Evolutionary conservation across 345 rosid species (phyloP).

Genomic region (Salix brachista): DNA sequence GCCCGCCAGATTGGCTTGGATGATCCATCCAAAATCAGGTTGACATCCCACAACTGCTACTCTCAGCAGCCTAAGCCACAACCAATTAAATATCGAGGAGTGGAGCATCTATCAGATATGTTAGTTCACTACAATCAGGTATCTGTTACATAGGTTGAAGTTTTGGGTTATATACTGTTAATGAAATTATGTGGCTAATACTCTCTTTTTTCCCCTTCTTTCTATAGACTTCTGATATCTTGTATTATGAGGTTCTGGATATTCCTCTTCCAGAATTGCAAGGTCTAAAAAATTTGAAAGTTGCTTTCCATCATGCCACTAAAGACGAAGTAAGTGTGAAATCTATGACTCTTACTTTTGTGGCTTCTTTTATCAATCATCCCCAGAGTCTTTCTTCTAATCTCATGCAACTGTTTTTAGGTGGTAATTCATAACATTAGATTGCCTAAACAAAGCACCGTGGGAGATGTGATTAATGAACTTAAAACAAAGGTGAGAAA

Average conservation of each 20-base stretch:
- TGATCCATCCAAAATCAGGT: constrained; percentile 85
- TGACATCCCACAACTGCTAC: constrained; percentile 96
- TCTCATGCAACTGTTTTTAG: constrained; percentile 38
- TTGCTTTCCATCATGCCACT: constrained; percentile 71
- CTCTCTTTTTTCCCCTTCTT: neutral
- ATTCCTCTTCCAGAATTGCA: constrained; percentile 95
- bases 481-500: constrained; percentile 70
- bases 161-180: neutral
- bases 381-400: constrained; percentile 6
- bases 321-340: constrained; percentile 71
- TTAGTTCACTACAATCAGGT: constrained; percentile 92
- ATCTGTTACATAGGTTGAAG: neutral
- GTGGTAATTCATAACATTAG: constrained; percentile 78
- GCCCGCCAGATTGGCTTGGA: constrained; percentile 80
- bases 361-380: neutral
- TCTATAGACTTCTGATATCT: constrained; percentile 73
- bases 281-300: constrained; percentile 81
- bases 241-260: constrained; percentile 93
- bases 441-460: constrained; percentile 88
- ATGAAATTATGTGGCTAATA: neutral
- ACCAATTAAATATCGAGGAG: constrained; percentile 84
- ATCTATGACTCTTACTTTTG: neutral
- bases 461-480: constrained; percentile 85
- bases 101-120: constrained; percentile 86
- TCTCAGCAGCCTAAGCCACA: constrained; percentile 98